Evolutionary conservation across 2,329 filamentous ascomycete genomes (phyloP).

Genomic region (Trichophyton equinum): DNA sequence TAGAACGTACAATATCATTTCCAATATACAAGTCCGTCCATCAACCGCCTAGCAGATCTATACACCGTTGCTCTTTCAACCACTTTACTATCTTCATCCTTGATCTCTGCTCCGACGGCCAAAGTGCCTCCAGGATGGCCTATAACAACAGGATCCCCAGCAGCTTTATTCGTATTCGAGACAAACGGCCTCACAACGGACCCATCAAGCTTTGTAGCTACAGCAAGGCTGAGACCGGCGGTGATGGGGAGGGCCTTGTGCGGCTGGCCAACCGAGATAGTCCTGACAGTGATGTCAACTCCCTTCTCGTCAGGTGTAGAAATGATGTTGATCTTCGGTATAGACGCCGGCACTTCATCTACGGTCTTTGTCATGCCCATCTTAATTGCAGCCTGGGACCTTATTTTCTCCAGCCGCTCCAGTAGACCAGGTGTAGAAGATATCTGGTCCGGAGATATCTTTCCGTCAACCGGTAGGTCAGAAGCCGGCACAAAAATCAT

Average conservation of each 20-base stretch:
- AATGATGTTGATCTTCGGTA: slow-evolving; percentile 53
- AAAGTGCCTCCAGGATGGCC: slow-evolving; percentile 39
- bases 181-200: slow-evolving; percentile 27
- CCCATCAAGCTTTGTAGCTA: slow-evolving; percentile 36
- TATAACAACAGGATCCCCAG: slow-evolving; percentile 23
- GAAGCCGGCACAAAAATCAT: slow-evolving; percentile 48
- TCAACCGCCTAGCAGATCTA: slow-evolving; percentile 37
- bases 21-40: slow-evolving; percentile 38
- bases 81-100: slow-evolving; percentile 19
- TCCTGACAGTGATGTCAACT: slow-evolving; percentile 35
- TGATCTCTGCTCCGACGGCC: slow-evolving; percentile 31
- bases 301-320: slow-evolving; percentile 24
- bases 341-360: slow-evolving; percentile 40
- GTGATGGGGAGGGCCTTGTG: slow-evolving; percentile 47
- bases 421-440: slow-evolving; percentile 36
- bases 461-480: slow-evolving; percentile 38
- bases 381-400: slow-evolving; percentile 42
- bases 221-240: slow-evolving; percentile 39
- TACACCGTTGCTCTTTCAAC: slow-evolving; percentile 34
- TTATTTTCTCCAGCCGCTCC: slow-evolving; percentile 42
- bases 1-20: slow-evolving; percentile 6
- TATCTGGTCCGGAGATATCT: slow-evolving; percentile 43
- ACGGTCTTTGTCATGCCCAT: slow-evolving; percentile 47
- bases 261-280: slow-evolving; percentile 44
- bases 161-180: not conserved